phyloP scores from a whole-genome alignment of 805 yeast genomes.

The Nakazawaea anatomiae region DNA sequence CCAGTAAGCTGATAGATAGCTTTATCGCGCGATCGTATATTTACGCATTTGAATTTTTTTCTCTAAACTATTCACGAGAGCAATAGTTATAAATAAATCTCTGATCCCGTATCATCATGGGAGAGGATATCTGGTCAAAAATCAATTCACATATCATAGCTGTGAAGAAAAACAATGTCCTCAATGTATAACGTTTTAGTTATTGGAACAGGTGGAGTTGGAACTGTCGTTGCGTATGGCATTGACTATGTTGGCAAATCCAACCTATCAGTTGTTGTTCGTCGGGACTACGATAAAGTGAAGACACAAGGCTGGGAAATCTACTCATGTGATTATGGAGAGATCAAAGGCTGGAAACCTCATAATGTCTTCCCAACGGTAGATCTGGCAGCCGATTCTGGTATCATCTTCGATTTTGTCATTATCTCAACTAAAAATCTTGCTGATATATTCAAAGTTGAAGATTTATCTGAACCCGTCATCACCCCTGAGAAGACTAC shows the following conservation, averaged over 20 bases:
- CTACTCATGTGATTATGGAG: slow-evolving; percentile 58
- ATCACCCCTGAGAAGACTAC: slow-evolving; percentile 39
- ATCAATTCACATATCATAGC: neutral
- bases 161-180: neutral
- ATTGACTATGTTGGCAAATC: slow-evolving; percentile 40
- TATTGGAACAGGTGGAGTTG: slow-evolving; percentile 83
- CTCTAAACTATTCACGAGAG: too few relatives aligned
- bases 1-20: too few relatives aligned
- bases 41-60: too few relatives aligned
- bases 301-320: slow-evolving; percentile 44
- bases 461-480: slow-evolving; percentile 45
- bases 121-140: too few relatives aligned
- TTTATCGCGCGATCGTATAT: too few relatives aligned
- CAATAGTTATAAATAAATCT: too few relatives aligned
- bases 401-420: slow-evolving; percentile 42
- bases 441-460: slow-evolving; percentile 50
- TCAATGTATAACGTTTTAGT: slow-evolving; percentile 34
- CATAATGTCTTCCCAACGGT: slow-evolving; percentile 23
- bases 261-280: slow-evolving; percentile 52
- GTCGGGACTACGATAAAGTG: slow-evolving; percentile 55
- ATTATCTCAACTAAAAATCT: slow-evolving; percentile 54
- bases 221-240: slow-evolving; percentile 65
- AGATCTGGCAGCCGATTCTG: slow-evolving; percentile 34
- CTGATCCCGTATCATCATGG: too few relatives aligned
- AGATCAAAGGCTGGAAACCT: slow-evolving; percentile 51